These are phyloP conservation scores for Vaccinium macrocarpon DNA, from an alignment of 148 eudicot genomes.

Conservation along the genomic window DNA sequence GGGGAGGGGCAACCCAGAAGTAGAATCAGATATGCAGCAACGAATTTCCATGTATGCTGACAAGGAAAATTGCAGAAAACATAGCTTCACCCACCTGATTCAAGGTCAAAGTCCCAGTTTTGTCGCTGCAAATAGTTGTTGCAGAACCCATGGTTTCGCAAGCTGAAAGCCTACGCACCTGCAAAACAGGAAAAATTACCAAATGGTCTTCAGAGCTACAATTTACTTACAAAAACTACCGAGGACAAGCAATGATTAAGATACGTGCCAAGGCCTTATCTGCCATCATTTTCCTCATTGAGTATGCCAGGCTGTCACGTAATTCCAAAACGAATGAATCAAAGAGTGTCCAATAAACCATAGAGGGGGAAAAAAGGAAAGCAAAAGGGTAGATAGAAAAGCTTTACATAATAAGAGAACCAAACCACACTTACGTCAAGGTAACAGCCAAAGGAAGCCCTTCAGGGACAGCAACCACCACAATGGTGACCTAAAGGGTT, in stretches of 20 bases:
- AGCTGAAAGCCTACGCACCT: constrained; percentile 97
- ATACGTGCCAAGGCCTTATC: constrained; percentile 82
- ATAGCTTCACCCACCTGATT: constrained; percentile 54
- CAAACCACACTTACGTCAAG: constrained; percentile 59
- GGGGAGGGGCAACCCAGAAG: background rate
- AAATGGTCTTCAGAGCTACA: background rate
- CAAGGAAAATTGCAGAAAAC: background rate
- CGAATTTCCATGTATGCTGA: background rate
- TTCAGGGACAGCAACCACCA: constrained; percentile 98
- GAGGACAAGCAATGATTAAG: constrained; percentile 9
- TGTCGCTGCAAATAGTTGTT: constrained; percentile 94
- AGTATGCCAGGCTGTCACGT: constrained; percentile 77
- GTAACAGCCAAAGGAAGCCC: constrained; percentile 96
- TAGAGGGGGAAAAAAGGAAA: background rate
- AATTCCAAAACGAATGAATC: constrained; percentile 8
- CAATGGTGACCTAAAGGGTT: constrained; percentile 76
- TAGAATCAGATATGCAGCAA: background rate
- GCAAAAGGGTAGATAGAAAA: background rate
- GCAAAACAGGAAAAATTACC: constrained; percentile 14
- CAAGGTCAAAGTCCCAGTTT: constrained; percentile 93
- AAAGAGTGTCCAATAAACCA: background rate
- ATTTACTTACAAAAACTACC: background rate
- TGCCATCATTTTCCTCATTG: constrained; percentile 99
- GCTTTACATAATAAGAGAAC: background rate
- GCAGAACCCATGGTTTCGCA: constrained; percentile 99